Percentiles rank a stretch among this genome's conserved stretches.
Conservation (phyloP, 2,329 filamentous ascomycete species). For the Fusarium subglutinans region DNA sequence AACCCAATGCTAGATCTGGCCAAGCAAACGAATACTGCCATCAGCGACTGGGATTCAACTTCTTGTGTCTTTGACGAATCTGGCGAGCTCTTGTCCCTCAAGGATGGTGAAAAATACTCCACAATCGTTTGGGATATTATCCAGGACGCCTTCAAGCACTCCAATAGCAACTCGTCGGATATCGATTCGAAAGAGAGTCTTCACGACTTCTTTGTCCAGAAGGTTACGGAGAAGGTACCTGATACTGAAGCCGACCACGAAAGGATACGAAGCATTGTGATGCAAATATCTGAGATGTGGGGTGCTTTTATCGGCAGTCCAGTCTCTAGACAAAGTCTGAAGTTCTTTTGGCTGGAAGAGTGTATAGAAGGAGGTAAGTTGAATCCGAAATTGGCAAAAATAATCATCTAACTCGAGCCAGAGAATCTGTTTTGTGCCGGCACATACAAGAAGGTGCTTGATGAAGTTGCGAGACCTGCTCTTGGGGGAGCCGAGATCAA, state of each 20-base stretch:
- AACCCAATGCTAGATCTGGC: slow-evolving; percentile 77
- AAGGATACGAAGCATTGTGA: slow-evolving; percentile 54
- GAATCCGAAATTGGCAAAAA: neutral
- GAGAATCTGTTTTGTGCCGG: slow-evolving; percentile 69
- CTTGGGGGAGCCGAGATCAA: slow-evolving; percentile 64
- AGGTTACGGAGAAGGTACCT: slow-evolving; percentile 57
- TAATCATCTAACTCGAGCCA: slow-evolving; percentile 39
- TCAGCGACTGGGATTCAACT: slow-evolving; percentile 59
- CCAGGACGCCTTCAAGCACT: slow-evolving; percentile 72
- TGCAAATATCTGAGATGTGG: slow-evolving; percentile 71
- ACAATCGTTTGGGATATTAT: slow-evolving; percentile 74
- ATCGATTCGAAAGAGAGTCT: slow-evolving; percentile 61
- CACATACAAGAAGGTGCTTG: slow-evolving; percentile 67
- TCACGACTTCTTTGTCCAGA: slow-evolving; percentile 61
- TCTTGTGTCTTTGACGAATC: slow-evolving; percentile 66
- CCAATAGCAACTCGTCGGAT: slow-evolving; percentile 63
- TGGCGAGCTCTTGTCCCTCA: slow-evolving; percentile 59
- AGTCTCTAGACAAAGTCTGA: slow-evolving; percentile 72
- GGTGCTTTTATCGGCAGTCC: slow-evolving; percentile 76
- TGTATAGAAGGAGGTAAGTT: slow-evolving; percentile 74
- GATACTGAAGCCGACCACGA: slow-evolving; percentile 53
- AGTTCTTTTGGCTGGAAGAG: slow-evolving; percentile 82
- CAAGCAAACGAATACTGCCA: slow-evolving; percentile 64
- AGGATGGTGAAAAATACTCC: slow-evolving; percentile 58
- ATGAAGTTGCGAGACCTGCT: slow-evolving; percentile 66